Evolutionary conservation across 768 basidiomycete species (phyloP).

Genomic region (Saitozyma podzolica): DNA sequence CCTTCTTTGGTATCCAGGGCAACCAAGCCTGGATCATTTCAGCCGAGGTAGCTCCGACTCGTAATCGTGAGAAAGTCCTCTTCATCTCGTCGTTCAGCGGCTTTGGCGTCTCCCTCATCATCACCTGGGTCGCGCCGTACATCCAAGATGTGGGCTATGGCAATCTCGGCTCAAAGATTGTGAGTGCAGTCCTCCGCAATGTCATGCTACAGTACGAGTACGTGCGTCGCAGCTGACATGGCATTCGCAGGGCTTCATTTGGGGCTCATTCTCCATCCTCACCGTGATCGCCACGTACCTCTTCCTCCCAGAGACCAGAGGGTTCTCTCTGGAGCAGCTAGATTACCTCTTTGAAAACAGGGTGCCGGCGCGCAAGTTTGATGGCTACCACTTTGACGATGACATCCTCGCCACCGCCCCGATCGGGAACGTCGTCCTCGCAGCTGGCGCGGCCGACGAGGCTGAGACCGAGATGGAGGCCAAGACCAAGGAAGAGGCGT

Average conservation of each 20-base stretch:
- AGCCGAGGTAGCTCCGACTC: conserved; percentile 24
- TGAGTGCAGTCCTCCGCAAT: too few relatives aligned
- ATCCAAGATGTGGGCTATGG: conserved; percentile 36
- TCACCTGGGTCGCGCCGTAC: conserved; percentile 38
- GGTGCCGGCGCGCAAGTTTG: conserved; percentile 12
- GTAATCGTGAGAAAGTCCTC: conserved; percentile 33
- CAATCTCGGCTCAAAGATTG: conserved; percentile 37
- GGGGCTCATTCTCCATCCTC: conserved; percentile 29
- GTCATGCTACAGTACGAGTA: too few relatives aligned
- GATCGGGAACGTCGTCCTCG: too few relatives aligned
- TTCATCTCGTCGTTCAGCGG: conserved; percentile 28
- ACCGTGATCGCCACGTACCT: conserved; percentile 26
- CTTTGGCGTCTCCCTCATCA: conserved; percentile 27
- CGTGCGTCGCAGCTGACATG: too few relatives aligned
- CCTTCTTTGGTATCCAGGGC: conserved; percentile 22
- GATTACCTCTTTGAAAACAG: conserved; percentile 33
- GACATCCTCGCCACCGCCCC: conserved; percentile 2
- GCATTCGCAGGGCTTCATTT: conserved; percentile 18
- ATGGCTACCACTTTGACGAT: conserved; percentile 17
- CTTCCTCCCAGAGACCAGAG: conserved; percentile 37
- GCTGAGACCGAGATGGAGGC: too few relatives aligned
- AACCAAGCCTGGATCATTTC: conserved; percentile 14
- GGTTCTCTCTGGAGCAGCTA: conserved; percentile 33
- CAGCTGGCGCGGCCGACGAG: too few relatives aligned
- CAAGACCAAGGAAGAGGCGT: too few relatives aligned